Percentiles rank a stretch among this genome's conserved stretches.
Evolutionary conservation across 306 rosid genomes (phyloP).

Genomic region (Inga oerstediana): DNA sequence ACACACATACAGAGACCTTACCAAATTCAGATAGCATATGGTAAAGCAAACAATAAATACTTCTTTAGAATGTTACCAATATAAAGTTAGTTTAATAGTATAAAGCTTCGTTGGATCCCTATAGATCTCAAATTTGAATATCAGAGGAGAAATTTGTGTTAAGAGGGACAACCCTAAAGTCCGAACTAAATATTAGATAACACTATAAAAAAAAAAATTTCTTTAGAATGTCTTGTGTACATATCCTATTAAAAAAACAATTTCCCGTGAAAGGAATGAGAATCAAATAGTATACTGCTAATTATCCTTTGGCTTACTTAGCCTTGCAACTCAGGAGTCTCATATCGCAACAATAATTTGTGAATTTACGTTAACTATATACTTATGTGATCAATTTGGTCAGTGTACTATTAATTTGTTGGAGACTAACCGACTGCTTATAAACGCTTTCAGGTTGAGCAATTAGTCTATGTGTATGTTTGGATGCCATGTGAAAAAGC

Average conservation of each 20-base stretch:
- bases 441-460: constrained; percentile 52
- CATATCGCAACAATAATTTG: constrained; percentile 1
- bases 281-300: neutral
- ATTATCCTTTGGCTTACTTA: neutral
- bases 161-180: fast-evolving
- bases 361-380: neutral
- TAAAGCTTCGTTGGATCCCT: too few species aligned
- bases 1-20: neutral
- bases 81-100: fast-evolving
- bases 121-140: too few species aligned
- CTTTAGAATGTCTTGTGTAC: neutral
- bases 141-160: too few species aligned
- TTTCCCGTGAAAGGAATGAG: neutral
- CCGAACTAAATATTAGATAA: too few species aligned
- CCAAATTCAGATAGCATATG: neutral
- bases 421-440: constrained; percentile 59
- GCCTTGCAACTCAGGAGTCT: neutral
- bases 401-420: constrained; percentile 38
- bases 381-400: neutral
- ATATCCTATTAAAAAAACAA: neutral
- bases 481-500: too few species aligned
- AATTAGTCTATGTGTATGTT: constrained; percentile 36
- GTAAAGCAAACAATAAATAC: neutral
- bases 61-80: too few species aligned
- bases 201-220: too few species aligned